phyloP scores from a whole-genome alignment of 1,284 basidiomycete species.

The Ustilago sp. region DNA sequence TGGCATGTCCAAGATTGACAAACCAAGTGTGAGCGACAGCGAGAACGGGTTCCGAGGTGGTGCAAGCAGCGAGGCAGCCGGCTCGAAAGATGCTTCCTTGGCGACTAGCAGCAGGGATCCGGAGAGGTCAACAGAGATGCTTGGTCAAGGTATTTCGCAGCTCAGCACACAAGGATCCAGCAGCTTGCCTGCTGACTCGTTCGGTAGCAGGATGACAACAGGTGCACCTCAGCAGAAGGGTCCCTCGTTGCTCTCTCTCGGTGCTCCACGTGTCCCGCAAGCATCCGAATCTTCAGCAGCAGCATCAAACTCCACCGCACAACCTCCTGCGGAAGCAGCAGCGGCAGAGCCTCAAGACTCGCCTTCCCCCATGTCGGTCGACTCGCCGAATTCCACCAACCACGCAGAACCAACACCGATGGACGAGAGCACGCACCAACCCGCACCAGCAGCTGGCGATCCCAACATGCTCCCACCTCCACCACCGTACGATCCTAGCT shows the following conservation, averaged over 20 bases:
- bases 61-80: slow-evolving; percentile 52
- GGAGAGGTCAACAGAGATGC: slow-evolving; percentile 73
- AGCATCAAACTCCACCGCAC: slow-evolving; percentile 11
- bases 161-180: slow-evolving; percentile 75
- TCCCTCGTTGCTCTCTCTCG: slow-evolving; percentile 82
- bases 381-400: slow-evolving; percentile 39
- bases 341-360: slow-evolving; percentile 55
- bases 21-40: slow-evolving; percentile 52
- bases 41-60: slow-evolving; percentile 52
- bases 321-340: slow-evolving; percentile 32
- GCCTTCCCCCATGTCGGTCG: slow-evolving; percentile 57
- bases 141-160: slow-evolving; percentile 75
- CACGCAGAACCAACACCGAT: slow-evolving; percentile 35
- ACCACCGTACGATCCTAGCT: slow-evolving; percentile 74
- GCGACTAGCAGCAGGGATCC: slow-evolving; percentile 49
- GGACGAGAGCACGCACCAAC: slow-evolving; percentile 48
- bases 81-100: slow-evolving; percentile 47
- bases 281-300: slow-evolving; percentile 15
- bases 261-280: slow-evolving; percentile 41
- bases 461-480: slow-evolving; percentile 74
- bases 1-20: slow-evolving; percentile 80
- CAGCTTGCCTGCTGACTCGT: slow-evolving; percentile 69
- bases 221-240: slow-evolving; percentile 72
- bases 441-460: slow-evolving; percentile 73
- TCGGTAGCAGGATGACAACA: slow-evolving; percentile 74